phyloP scores from a whole-genome alignment of 176 grass and related monocot species.

The Panicum miliaceum region DNA sequence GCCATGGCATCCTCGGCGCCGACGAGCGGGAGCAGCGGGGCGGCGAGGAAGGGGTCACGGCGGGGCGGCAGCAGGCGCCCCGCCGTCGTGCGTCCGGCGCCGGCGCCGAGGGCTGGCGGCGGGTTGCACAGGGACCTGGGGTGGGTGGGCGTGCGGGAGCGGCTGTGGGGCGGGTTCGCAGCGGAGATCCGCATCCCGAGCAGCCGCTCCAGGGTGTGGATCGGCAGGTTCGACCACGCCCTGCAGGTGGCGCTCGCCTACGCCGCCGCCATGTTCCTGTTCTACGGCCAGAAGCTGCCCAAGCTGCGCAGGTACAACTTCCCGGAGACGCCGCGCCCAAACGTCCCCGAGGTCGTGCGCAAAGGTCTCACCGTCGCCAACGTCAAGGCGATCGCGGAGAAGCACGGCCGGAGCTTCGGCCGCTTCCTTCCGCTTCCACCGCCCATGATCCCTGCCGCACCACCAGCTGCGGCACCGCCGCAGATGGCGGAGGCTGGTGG shows the following conservation, averaged over 20 bases:
- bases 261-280: conserved; percentile 46
- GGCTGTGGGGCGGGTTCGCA: conserved; percentile 37
- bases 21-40: neutral
- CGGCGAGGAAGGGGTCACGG: no score
- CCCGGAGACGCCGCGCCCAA: conserved; percentile 30
- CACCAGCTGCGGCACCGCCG: neutral
- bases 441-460: neutral
- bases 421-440: neutral
- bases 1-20: neutral
- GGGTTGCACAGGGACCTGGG: neutral
- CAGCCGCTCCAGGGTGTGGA: conserved; percentile 30
- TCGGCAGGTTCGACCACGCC: conserved; percentile 31
- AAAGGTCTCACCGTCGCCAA: neutral
- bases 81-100: neutral
- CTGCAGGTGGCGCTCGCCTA: conserved; percentile 47
- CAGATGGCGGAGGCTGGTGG: neutral
- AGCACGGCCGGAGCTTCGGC: neutral
- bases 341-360: neutral
- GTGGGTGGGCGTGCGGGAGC: conserved; percentile 33
- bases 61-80: neutral
- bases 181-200: conserved; percentile 52
- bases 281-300: conserved; percentile 24
- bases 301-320: conserved; percentile 36
- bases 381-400: conserved; percentile 44
- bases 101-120: no score